Percentiles rank a stretch among this genome's conserved stretches.
Conservation (phyloP, 208 protist genomes). For the Trypanosoma platydactyli region DNA sequence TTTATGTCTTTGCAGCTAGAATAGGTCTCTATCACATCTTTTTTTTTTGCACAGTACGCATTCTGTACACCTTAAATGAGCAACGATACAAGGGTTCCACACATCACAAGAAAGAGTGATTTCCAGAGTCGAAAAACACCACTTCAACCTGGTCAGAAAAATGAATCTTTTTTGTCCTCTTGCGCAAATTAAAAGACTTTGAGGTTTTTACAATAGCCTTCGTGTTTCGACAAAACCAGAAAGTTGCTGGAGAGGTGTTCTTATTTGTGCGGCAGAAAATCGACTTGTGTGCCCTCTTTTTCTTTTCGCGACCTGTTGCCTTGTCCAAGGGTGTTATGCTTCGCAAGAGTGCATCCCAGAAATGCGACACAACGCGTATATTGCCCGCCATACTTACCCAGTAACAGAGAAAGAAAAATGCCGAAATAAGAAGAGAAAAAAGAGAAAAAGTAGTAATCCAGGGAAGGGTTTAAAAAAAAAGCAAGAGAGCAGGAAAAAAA, state of each 20-base stretch:
- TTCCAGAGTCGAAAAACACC: slow-evolving; percentile 11
- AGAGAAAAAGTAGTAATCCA: neutral
- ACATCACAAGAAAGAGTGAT: slow-evolving; percentile 7
- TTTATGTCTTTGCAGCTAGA: too few relatives aligned
- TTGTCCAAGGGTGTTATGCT: neutral
- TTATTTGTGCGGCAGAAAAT: neutral
- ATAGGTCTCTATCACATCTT: too few relatives aligned
- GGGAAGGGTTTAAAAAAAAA: neutral
- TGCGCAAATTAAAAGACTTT: neutral
- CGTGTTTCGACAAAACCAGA: slow-evolving; percentile 20
- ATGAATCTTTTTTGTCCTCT: slow-evolving; percentile 20
- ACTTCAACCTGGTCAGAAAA: slow-evolving; percentile 23
- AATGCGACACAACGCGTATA: neutral
- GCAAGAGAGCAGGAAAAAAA: too few relatives aligned
- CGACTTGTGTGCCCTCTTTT: neutral
- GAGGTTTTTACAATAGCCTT: neutral
- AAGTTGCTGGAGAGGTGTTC: neutral
- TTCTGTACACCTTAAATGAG: too few relatives aligned
- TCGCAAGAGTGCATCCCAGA: slow-evolving; percentile 14
- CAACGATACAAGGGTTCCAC: too few relatives aligned
- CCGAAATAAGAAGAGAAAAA: neutral
- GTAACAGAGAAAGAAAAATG: neutral
- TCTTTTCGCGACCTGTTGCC: neutral
- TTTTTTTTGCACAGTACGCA: too few relatives aligned
- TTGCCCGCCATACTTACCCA: slow-evolving; percentile 2